Base-by-base conservation (phyloP, 805 yeast genomes). In the Ogataea pini region DNA sequence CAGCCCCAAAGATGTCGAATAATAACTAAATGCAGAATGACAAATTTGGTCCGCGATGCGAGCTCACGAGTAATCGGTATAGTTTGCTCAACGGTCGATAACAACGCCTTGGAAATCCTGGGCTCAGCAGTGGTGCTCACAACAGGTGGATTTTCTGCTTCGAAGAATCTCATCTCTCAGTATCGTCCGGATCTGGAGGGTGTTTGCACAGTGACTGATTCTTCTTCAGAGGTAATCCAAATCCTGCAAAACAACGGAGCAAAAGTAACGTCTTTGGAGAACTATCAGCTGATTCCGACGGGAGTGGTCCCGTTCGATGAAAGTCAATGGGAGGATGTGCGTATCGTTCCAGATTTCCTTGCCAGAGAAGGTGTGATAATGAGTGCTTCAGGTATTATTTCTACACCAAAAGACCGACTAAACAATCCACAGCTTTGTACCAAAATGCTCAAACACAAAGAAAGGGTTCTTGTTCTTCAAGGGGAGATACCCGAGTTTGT, bases 241-340 rank as follows among this genome's bases (percentile, higher is more conserved):
- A 69, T 81, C 52, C 69, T 79, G 47, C 62, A 72, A 63, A 70
- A 71, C 46, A 67, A 72, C 50, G 72, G 78, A 10, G 86, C 82
- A 6, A 58, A 68, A 22, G 77, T 79, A 13, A 72, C 79, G 37
- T 83, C 80, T 59, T 63, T 81, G 71, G 83, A 79, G 44, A 75
- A 79, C 61, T 80, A 79, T 36, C 86, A 82, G 60, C 78, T 80
- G 17, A 83, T 77, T 49, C 87, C 87, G 6, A 79, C 85, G 10
- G 87, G 86, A 0, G 68, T 81, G 50, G 72, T 80, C 49, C 83
- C 81, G 36, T 65, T 64, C 32, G 82, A 31, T 17, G 33, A 20
- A 3, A 18, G 13, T 3, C 19, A 16, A 10, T 20, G 25, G 7
- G 36, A 36, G 14, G 42, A 31, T 16, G 50, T 48, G 24, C 42